These are phyloP conservation scores for Pichia sp. DNA, from an alignment of 1,139 yeast species.

Conservation along the genomic window DNA sequence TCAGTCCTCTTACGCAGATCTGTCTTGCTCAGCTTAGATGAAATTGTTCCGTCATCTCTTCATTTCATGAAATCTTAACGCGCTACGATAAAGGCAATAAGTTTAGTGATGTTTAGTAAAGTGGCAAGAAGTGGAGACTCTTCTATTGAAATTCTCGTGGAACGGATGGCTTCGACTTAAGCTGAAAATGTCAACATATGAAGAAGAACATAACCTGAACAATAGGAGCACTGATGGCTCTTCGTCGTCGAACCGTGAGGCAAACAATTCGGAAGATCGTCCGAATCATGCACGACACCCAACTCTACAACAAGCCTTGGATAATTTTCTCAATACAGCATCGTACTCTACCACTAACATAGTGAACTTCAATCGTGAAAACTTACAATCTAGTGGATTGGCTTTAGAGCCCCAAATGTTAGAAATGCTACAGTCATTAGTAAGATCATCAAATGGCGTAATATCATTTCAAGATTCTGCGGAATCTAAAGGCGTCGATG, in stretches of 20 bases:
- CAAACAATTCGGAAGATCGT: background rate
- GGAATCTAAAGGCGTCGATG: constrained; percentile 51
- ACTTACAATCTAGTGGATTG: background rate
- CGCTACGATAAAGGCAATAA: background rate
- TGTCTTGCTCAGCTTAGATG: background rate
- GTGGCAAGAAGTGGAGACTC: background rate
- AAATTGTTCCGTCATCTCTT: background rate
- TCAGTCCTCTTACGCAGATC: background rate
- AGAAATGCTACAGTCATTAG: constrained; percentile 17
- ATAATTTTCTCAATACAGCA: constrained; percentile 20
- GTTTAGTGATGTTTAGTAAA: background rate
- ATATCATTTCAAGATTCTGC: constrained; percentile 7
- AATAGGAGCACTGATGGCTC: background rate
- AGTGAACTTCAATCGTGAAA: background rate
- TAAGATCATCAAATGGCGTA: constrained; percentile 14
- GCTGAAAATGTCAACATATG: constrained; percentile 20
- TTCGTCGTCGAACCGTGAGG: background rate
- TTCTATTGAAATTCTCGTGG: background rate
- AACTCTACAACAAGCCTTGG: constrained; percentile 23
- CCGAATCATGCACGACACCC: constrained; percentile 12
- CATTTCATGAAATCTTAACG: background rate
- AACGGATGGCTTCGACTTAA: background rate
- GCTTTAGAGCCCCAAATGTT: constrained; percentile 12
- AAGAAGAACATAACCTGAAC: constrained; percentile 19
- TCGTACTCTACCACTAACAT: constrained; percentile 1